phyloP scores from a whole-genome alignment of 176 grass and related monocot genomes.

The Oryza glaberrima region DNA sequence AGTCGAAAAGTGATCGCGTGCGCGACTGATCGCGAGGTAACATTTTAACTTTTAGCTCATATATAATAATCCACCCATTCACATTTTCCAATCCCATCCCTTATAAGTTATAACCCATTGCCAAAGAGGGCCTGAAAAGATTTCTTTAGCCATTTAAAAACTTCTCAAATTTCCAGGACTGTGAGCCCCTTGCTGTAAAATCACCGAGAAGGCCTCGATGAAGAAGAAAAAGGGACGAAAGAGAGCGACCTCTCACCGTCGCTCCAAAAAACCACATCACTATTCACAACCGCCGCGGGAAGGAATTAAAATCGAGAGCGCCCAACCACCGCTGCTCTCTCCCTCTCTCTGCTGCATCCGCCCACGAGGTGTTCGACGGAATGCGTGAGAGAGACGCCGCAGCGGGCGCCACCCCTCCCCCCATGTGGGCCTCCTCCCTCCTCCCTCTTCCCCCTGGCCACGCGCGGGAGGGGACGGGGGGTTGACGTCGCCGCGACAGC shows the following conservation, averaged over 20 bases:
- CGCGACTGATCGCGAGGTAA: too few relatives aligned
- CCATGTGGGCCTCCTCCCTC: constrained; percentile 28
- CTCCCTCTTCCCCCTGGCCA: not conserved
- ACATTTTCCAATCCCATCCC: too few relatives aligned
- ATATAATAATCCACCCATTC: too few relatives aligned
- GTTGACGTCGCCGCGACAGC: constrained; percentile 48
- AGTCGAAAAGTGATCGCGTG: too few relatives aligned
- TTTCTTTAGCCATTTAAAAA: too few relatives aligned
- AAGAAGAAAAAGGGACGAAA: too few relatives aligned
- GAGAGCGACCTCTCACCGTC: not conserved
- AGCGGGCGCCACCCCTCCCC: not conserved
- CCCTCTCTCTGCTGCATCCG: not conserved
- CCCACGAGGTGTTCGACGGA: constrained; percentile 36
- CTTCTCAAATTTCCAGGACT: too few relatives aligned
- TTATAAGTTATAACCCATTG: too few relatives aligned
- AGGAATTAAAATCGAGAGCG: not conserved
- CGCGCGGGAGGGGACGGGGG: not conserved
- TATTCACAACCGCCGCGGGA: not conserved
- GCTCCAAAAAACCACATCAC: not conserved
- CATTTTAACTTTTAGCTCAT: too few relatives aligned
- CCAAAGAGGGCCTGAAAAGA: too few relatives aligned
- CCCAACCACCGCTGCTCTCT: not conserved
- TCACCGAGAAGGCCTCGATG: too few relatives aligned
- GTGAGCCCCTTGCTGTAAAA: not conserved
- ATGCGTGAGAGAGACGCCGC: constrained; percentile 37